Base-by-base conservation (phyloP, 2,329 filamentous ascomycete genomes). In the Magnaporthales sp. region DNA sequence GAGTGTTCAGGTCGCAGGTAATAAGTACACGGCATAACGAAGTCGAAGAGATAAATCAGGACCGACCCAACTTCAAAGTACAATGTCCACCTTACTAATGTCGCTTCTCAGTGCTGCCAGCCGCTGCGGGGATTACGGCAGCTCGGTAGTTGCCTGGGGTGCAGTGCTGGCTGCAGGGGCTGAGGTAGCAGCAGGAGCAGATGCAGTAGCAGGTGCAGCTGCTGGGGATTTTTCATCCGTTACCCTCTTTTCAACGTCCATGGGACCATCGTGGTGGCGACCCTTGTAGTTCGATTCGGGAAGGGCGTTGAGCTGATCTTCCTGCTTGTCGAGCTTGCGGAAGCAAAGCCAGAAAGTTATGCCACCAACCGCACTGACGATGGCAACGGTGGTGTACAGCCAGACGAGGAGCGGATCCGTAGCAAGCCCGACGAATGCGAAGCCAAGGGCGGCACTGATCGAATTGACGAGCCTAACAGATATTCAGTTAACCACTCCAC, bases 351-450 rank as follows among this genome's bases (percentile, higher is more conserved):
- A 93, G 80, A 94, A 93, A 19, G 83, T 78, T 3, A 83, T 73
- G 8, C 88, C 89, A 38, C 76, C 89, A 6, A 89, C 67, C 60
- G 84, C 84, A 0, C 90, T 85, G 29, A 92, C 76, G 62, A 91
- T 81, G 2, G 89, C 89, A 9, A 91, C 84, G 2, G 84, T 77
- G 4, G 79, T 84, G 73, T 93, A 94, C 77, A 92, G 90, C 89
- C 89, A 92, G 0, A 90, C 83, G 4, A 92, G 80, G 11, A 90
- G 77, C 1, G 90, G 90, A 72, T 92, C 89, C 7, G 56, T 58
- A 58, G 64, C 64, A 26, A 66, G 64, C 6, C 30, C 54, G n/a
- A 71, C 70, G 24, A 81, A 75, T 5, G 79, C 89, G 76, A 92
- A 87, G 0, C 87, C 87, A 26, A 92, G 79, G 54, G 89, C 89